Conservation (phyloP, 2,329 filamentous ascomycete genomes). For the Colletotrichum liaoningense region DNA sequence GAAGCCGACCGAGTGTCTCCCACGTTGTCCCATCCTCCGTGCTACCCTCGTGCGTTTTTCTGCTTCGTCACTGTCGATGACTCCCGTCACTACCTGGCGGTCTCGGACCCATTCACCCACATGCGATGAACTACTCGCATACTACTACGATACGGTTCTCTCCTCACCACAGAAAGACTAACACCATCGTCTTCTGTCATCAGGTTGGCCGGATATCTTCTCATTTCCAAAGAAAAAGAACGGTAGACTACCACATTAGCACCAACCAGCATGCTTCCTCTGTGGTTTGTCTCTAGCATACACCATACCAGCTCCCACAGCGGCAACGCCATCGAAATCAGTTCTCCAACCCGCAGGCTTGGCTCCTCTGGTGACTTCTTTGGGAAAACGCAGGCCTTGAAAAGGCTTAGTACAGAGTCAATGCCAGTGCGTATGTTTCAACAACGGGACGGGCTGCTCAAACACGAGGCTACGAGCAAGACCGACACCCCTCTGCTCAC, state of each 20-base stretch:
- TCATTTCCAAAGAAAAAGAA: not conserved
- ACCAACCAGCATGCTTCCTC: not conserved
- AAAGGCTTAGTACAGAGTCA: not conserved
- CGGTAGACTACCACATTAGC: not conserved
- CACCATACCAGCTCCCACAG: conserved; percentile 1
- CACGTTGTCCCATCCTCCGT: not conserved
- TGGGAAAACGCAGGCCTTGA: not conserved
- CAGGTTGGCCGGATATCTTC: not conserved
- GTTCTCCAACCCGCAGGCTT: conserved; percentile 11
- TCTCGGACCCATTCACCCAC: not conserved
- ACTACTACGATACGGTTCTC: not conserved
- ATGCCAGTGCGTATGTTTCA: conserved; percentile 30
- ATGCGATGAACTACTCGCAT: not conserved
- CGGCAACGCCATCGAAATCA: not conserved
- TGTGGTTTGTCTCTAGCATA: conserved; percentile 2
- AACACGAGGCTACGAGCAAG: conserved; percentile 13
- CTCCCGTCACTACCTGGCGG: not conserved
- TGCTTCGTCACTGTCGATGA: not conserved
- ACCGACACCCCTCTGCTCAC: conserved; percentile 10
- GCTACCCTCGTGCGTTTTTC: not conserved
- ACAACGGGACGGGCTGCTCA: conserved; percentile 20
- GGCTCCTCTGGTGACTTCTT: not conserved
- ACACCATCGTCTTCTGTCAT: not conserved
- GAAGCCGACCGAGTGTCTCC: not conserved
- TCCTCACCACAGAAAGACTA: not conserved